Conservation (phyloP, 108 stramenopile genomes). For the Schizochytrium sp. region DNA sequence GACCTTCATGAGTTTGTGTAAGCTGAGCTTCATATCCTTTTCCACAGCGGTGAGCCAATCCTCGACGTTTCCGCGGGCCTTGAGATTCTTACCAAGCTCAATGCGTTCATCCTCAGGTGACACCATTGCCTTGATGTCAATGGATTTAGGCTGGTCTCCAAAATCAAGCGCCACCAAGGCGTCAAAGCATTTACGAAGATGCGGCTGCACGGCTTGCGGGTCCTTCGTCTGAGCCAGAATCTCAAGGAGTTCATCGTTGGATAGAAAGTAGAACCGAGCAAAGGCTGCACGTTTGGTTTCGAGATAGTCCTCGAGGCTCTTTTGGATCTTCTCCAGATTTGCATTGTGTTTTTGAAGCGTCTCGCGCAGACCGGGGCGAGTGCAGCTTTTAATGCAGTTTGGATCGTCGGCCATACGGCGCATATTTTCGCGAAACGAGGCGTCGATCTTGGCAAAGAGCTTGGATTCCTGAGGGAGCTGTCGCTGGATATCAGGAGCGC, state of each 20-base stretch:
- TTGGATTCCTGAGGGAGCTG: constrained; percentile 39
- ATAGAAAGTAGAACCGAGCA: constrained; percentile 44
- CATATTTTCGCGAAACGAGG: constrained; percentile 35
- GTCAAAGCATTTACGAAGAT: constrained; percentile 44
- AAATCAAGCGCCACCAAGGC: constrained; percentile 30
- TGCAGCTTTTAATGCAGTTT: constrained; percentile 36
- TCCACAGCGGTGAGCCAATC: constrained; percentile 44
- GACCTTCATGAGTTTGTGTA: constrained; percentile 30
- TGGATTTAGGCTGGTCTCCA: background rate
- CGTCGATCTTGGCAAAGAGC: constrained; percentile 38
- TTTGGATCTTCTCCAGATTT: constrained; percentile 39
- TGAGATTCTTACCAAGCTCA: constrained; percentile 41
- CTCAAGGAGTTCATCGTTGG: constrained; percentile 40
- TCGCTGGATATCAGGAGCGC: constrained; percentile 42
- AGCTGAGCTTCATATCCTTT: constrained; percentile 28
- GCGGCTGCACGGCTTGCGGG: constrained; percentile 37
- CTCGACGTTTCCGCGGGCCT: constrained; percentile 40
- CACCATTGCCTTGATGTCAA: constrained; percentile 33
- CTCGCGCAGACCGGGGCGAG: constrained; percentile 30
- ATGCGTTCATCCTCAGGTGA: constrained; percentile 36
- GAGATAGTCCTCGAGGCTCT: constrained; percentile 47
- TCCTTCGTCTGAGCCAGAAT: constrained; percentile 26
- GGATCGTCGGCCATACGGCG: constrained; percentile 31
- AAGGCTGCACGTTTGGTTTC: constrained; percentile 35
- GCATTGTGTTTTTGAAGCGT: constrained; percentile 25